Conservation (phyloP, 495 filamentous ascomycete genomes). For the Talaromyces nanjingensis region DNA sequence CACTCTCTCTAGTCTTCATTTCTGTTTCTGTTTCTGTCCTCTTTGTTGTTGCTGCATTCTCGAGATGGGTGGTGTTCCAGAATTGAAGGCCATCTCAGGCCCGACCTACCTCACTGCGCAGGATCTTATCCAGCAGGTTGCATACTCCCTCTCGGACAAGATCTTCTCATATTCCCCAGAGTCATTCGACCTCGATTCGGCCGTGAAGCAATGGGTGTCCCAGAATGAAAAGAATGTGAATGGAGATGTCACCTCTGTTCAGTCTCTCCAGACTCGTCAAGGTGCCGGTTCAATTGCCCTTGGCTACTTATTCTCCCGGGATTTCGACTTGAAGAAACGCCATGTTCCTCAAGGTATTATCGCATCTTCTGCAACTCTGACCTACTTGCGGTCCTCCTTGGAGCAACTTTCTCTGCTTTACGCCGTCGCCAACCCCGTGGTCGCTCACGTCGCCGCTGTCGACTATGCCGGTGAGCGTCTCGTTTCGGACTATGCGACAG, state of each 20-base stretch:
- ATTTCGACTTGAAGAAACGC: constrained; percentile 86
- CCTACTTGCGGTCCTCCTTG: constrained; percentile 71
- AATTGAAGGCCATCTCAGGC: constrained; percentile 63
- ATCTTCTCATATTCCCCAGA: constrained; percentile 95
- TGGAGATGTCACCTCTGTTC: constrained; percentile 70
- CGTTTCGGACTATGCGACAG: constrained; percentile 79
- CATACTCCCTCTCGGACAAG: constrained; percentile 88
- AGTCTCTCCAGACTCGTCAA: constrained; percentile 75
- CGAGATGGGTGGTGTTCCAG: constrained; percentile 32
- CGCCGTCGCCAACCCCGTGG: constrained; percentile 81
- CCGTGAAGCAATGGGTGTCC: constrained; percentile 67
- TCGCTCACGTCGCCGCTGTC: constrained; percentile 87
- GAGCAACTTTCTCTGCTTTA: constrained; percentile 89
- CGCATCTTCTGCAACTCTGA: constrained; percentile 73
- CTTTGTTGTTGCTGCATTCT: constrained; percentile 11
- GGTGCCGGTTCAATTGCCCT: constrained; percentile 89
- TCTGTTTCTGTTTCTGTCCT: too few relatives aligned
- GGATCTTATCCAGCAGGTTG: constrained; percentile 88
- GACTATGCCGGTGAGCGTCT: constrained; percentile 73
- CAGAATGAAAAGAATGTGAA: constrained; percentile 65
- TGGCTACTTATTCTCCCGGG: constrained; percentile 94
- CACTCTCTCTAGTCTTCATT: too few relatives aligned
- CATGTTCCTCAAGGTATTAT: constrained; percentile 85
- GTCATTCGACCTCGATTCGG: constrained; percentile 79
- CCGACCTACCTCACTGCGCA: constrained; percentile 90